Base-by-base conservation (phyloP, 2,329 filamentous ascomycete species). In the Neocucurbitaria cava region DNA sequence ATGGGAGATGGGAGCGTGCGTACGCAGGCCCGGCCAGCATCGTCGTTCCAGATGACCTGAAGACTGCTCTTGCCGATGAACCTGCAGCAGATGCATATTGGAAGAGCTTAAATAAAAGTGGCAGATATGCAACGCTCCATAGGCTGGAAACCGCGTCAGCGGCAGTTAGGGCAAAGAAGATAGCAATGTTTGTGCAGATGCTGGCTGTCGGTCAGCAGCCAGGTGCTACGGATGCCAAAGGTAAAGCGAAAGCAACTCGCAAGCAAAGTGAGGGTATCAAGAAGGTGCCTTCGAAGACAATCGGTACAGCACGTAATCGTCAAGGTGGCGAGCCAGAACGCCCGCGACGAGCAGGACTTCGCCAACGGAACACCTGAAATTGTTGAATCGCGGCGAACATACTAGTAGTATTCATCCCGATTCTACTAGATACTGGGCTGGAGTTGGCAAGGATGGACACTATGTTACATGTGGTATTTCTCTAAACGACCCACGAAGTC, bases 1-100 rank as follows among this genome's bases (percentile, higher is more conserved):
- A 87, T 61, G 85, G 86, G 0, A 74, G 85, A 1, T 87, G 85
- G 85, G 82, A 81, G 1, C 76, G 77, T 23, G 85, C 85, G 1
- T 87, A 87, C 59, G 79, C 79, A 4, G 80, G 82, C 0, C 73
- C 80, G 3, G 80, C 80, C 45, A 76, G 69, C 13, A 81, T 82
- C 2, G 66, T 74, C 15, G 76, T 82, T 2, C 83, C 84, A 0
- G 65, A 71, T 0, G 84, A 86, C 58, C 81, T 88, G 46, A 71
- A 76, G 35, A 66, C 40, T 0, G 81, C 78, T 10, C 57, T 86
- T 42, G 67, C 71, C 1, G 65, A 18, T 5, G 73, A 76, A n/a
- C 58, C 67, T 1, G 59, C 58, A 15, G 79, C 78, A 0, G 72
- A 73, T 15, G 58, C 52, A 0, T 77, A 76, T 30, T 85, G 82